Percentiles rank a stretch among this genome's conserved stretches.
Conservation (phyloP, 2,329 filamentous ascomycete species). For the Pyrenophora teres region DNA sequence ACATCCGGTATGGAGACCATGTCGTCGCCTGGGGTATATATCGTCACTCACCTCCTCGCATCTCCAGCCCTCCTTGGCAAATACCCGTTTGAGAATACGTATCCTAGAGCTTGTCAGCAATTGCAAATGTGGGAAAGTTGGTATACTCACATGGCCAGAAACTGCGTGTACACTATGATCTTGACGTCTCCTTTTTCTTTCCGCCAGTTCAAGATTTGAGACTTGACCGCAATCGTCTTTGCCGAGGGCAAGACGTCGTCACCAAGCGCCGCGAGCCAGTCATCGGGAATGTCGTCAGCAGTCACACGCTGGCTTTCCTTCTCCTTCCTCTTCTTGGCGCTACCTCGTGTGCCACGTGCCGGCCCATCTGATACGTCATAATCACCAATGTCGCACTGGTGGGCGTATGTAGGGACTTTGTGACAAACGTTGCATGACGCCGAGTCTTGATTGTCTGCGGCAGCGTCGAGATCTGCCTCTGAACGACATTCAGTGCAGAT, state of each 20-base stretch:
- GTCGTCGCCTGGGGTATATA: not conserved
- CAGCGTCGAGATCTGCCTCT: conserved; percentile 35
- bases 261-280: conserved; percentile 48
- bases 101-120: conserved; percentile 41
- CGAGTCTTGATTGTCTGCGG: conserved; percentile 12
- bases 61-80: conserved; percentile 55
- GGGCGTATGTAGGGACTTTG: conserved; percentile 21
- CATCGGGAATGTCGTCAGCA: conserved; percentile 37
- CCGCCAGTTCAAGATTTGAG: conserved; percentile 53
- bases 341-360: conserved; percentile 24
- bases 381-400: conserved; percentile 30
- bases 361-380: conserved; percentile 9
- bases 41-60: conserved; percentile 45
- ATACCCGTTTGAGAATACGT: conserved; percentile 57
- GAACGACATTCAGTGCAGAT: conserved; percentile 59
- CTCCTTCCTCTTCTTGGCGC: conserved; percentile 19
- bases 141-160: conserved; percentile 53
- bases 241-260: conserved; percentile 50
- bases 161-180: conserved; percentile 66
- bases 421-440: conserved; percentile 45
- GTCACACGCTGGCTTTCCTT: conserved; percentile 17
- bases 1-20: not conserved
- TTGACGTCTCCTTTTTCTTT: conserved; percentile 56
- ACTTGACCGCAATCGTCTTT: conserved; percentile 54
- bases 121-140: fast-evolving